Evolutionary conservation across 441 rosid genomes (phyloP).

Genomic region (Populus tomentosa): DNA sequence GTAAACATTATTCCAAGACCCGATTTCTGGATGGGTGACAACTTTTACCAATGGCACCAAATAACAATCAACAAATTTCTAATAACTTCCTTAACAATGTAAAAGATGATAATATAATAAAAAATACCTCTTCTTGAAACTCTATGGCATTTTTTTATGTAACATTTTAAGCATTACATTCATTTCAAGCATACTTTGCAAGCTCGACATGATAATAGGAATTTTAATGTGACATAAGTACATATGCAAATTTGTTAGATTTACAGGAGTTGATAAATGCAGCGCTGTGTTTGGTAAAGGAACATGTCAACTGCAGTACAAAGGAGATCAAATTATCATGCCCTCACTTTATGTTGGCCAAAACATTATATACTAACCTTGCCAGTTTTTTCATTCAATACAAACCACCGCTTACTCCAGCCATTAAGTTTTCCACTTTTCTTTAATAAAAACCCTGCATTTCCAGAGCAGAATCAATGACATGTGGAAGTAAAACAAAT

Average conservation of each 20-base stretch:
- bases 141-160: neutral
- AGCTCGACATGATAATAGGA: neutral
- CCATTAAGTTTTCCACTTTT: slow-evolving; percentile 89
- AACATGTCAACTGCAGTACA: neutral
- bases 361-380: slow-evolving; percentile 46
- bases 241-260: neutral
- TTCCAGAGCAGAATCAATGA: neutral
- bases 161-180: neutral
- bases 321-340: neutral
- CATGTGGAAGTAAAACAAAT: neutral
- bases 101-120: neutral
- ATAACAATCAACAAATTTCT: neutral
- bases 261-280: neutral
- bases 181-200: neutral
- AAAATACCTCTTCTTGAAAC: neutral
- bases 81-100: neutral
- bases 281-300: neutral
- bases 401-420: slow-evolving; percentile 98
- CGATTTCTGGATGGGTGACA: neutral
- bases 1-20: neutral
- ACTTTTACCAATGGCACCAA: neutral
- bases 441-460: slow-evolving; percentile 46
- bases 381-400: slow-evolving; percentile 89
- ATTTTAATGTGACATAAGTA: neutral
- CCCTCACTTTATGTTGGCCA: neutral